Evolutionary conservation across 306 rosid species (phyloP), one percentile per base, ranked within the genome.

Genomic region (Bauhinia variegata): DNA sequence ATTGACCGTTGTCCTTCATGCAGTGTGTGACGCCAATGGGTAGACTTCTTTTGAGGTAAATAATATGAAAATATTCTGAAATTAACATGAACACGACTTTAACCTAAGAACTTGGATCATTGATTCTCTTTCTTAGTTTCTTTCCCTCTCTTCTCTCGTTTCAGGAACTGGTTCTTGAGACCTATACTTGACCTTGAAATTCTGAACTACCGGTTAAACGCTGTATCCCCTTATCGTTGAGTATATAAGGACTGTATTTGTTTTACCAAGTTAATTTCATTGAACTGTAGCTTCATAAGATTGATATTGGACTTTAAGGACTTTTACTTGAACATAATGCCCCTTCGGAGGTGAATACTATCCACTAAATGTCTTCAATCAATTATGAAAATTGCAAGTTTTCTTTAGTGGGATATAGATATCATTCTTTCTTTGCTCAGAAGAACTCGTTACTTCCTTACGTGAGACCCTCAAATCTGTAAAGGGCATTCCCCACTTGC

Each of bases 1-100:
- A 57, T 69, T 81, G 67, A 77, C 53, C n/a, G 3, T 47, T 63
- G 49, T 57, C 62, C 73, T 57, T 59, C 57, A 56, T 68, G 66
- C 85, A 93, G 98, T 93, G 98, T 19, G 86, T 89, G 52, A 89
- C 98, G 44, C 96, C 96, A 58, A 83, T 85, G 80, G 97, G 98
- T 43, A 86, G 87, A 77, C 95, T 96, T 46, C 96, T 89, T 73
- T 77, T 93, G 88, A 93, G 96, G 98, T 93, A 76, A 59, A 11
- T 17, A 54, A 63, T 64, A 33, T 30, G 61, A 32, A 70, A 63
- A 30, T 46, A 64, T 36, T 23, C 30, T 50, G 49, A 65, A 42
- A 46, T 43, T 36, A 33, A 31, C 6, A 7, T 30, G 41, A 53
- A 39, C 49, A 50, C 67, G 16, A 38, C 60, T 39, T 54, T 18